Conservation (phyloP, 2,329 filamentous ascomycete genomes). For the Aspergillus floridensis region DNA sequence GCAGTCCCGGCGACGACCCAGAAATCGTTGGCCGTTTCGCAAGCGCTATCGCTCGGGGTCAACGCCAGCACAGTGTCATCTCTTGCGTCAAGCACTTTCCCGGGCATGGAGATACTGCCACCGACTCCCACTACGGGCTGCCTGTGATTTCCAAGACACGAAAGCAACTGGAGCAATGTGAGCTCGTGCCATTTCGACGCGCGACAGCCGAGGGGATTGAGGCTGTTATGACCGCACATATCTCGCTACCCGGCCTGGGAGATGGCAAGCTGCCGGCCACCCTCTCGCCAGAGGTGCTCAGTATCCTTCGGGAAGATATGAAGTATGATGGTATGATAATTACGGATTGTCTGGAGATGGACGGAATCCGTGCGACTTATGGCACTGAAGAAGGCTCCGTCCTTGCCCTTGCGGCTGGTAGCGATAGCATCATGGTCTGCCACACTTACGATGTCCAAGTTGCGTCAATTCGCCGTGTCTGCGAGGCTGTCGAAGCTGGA, state of each 20-base stretch:
- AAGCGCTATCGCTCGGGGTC: conserved; percentile 37
- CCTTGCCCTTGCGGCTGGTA: conserved; percentile 43
- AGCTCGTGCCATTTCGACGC: conserved; percentile 45
- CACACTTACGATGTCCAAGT: conserved; percentile 44
- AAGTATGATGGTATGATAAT: conserved; percentile 45
- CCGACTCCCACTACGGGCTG: conserved; percentile 46
- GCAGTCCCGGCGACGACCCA: conserved; percentile 44
- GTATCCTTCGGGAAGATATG: conserved; percentile 43
- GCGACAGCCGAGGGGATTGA: conserved; percentile 43
- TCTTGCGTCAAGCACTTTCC: conserved; percentile 49
- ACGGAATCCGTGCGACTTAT: conserved; percentile 42
- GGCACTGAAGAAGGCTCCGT: conserved; percentile 43
- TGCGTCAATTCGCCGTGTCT: conserved; percentile 40
- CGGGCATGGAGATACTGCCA: conserved; percentile 45
- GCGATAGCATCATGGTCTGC: conserved; percentile 48
- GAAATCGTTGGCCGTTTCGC: conserved; percentile 43
- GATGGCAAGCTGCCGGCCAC: conserved; percentile 40
- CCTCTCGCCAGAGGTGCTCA: conserved; percentile 37
- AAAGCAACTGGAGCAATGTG: conserved; percentile 40
- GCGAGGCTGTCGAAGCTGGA: conserved; percentile 37
- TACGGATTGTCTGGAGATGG: conserved; percentile 49
- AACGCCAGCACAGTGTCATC: conserved; percentile 40
- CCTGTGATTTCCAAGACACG: conserved; percentile 40
- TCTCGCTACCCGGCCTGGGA: conserved; percentile 39
- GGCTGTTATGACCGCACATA: conserved; percentile 48